These are phyloP conservation scores for Adansonia digitata DNA, from an alignment of 345 rosid species.

Conservation along the genomic window DNA sequence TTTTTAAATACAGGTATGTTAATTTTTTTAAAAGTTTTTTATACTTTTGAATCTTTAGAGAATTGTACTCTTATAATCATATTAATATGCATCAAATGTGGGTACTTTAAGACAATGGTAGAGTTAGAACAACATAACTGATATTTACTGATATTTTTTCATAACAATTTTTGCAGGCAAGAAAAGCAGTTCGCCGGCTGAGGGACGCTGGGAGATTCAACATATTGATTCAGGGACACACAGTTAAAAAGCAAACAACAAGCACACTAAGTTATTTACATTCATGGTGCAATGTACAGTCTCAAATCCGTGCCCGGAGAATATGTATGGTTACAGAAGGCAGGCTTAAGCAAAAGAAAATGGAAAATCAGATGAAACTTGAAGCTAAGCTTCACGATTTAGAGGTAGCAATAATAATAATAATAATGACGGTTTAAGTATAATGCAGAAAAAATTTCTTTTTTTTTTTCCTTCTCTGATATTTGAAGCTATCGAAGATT, in stretches of 20 bases:
- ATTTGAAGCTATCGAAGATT: too few relatives aligned
- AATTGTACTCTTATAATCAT: too few relatives aligned
- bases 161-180: slow-evolving; percentile 43
- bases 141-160: background rate
- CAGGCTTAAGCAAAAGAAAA: slow-evolving; percentile 53
- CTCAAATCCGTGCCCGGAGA: slow-evolving; percentile 56
- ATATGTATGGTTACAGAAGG: slow-evolving; percentile 71
- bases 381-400: slow-evolving; percentile 67
- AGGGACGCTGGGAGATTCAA: slow-evolving; percentile 58
- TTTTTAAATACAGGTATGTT: too few relatives aligned
- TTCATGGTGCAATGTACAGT: slow-evolving; percentile 71
- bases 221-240: slow-evolving; percentile 44
- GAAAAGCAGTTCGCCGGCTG: slow-evolving; percentile 36
- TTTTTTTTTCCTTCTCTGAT: too few relatives aligned
- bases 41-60: too few relatives aligned
- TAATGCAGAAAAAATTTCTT: background rate
- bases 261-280: slow-evolving; percentile 51
- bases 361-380: slow-evolving; percentile 67
- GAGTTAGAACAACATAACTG: too few relatives aligned
- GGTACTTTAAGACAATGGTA: too few relatives aligned
- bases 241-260: slow-evolving; percentile 49
- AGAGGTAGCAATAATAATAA: slow-evolving; percentile 35
- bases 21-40: too few relatives aligned
- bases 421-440: too few relatives aligned
- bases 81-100: too few relatives aligned